Base-by-base conservation (phyloP, 495 filamentous ascomycete species). In the Jackrogersella multiformis region DNA sequence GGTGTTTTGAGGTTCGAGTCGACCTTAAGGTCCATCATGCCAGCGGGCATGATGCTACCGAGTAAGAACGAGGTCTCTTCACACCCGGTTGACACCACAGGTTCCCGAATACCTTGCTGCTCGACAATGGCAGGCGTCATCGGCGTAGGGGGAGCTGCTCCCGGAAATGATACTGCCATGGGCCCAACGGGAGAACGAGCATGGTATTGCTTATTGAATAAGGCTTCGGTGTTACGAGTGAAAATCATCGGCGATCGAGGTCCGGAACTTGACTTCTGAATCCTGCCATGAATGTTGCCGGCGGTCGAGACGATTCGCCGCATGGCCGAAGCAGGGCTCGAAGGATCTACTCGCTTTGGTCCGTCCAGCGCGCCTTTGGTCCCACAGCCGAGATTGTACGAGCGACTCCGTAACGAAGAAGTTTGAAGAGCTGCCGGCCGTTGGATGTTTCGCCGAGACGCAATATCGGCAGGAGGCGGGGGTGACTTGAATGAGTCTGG, bases 241-340 rank as follows among this genome's bases (percentile, higher is more conserved):
- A 80, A 74, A 39, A 72, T 68, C 41, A 82, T 78, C 7, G 81
- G 81, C 4, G 81, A 82, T 42, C 80, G 76, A 1, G 79, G 78
- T 2, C 70, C 76, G 15, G 74, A 57, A 21, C 71, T 74, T 1
- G 73, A 54, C 70, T 83, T 84, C 28, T 80, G 77, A 20, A 84
- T 77, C 10, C 81, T 70, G 2, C 76, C 76, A 24, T 67, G 58
- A 15, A 77, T 69, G 36, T 60, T 72, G 2, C 79, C 76, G 0
- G 75, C 75, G 16, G 78, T 75, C 6, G 81, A 83, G 8, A 76
- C 78, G 24, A 84, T 80, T n/a, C 81, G 78, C 38, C 81, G 71
- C 66, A 84, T 77, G 21, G 68, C 57, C 35, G 65, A 34, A n/a
- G 55, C 65, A 5, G 81, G 78, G 68, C 76, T 79, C 4, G 76